phyloP scores from a whole-genome alignment of 768 basidiomycete species.

The Kwoniella sp. region DNA sequence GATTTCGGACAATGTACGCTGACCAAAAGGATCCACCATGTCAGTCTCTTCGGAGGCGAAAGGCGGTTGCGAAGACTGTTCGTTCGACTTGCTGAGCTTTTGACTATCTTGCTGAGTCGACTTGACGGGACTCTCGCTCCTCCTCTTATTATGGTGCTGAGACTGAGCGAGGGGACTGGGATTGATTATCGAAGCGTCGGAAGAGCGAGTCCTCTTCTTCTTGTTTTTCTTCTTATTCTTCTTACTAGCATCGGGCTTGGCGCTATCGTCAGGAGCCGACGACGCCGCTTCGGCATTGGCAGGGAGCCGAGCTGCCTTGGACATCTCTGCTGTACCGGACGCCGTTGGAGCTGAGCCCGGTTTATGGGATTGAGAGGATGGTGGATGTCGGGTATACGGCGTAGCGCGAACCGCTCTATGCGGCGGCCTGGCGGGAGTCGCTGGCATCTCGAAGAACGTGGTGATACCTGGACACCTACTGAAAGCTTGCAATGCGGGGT shows the following conservation, averaged over 20 bases:
- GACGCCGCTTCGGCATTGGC: background rate
- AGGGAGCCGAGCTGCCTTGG: background rate
- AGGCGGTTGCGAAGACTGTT: background rate
- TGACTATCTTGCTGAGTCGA: background rate
- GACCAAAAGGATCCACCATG: background rate
- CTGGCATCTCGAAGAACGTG: conserved; percentile 1
- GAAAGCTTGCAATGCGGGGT: background rate
- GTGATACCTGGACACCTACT: background rate
- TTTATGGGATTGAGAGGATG: background rate
- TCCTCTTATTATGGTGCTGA: conserved; percentile 1
- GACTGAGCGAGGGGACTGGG: background rate
- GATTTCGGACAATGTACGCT: too few species aligned
- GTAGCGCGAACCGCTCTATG: background rate
- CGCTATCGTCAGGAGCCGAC: background rate
- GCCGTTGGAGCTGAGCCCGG: background rate
- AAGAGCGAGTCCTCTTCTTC: background rate
- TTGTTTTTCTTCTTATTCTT: conserved; percentile 6
- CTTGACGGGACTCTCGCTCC: background rate
- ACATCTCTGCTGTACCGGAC: background rate
- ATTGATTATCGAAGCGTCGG: background rate
- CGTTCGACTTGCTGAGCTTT: background rate
- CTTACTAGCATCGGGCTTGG: background rate
- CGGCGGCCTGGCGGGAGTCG: background rate
- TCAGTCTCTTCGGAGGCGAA: background rate
- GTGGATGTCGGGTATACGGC: conserved; percentile 1